Conservation (phyloP, 78 protist species). For the Isochrysis galbana region DNA sequence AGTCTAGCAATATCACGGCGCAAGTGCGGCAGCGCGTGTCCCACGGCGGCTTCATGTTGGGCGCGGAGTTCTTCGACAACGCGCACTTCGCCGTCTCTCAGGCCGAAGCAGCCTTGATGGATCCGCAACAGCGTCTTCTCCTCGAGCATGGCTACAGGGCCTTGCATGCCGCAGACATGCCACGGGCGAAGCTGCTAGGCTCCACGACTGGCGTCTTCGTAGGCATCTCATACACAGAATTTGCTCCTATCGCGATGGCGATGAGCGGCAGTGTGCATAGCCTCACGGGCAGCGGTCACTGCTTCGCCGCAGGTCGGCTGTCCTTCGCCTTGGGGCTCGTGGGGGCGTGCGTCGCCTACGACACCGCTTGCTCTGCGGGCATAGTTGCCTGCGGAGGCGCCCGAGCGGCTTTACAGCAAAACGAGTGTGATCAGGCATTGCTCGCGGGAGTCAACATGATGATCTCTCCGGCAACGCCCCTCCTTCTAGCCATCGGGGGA, state of each 20-base stretch:
- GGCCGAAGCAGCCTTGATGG: slow-evolving; percentile 15
- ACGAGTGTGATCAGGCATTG: neutral
- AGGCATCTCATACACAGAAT: neutral
- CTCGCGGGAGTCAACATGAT: neutral
- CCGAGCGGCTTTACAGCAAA: neutral
- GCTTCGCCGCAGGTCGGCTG: slow-evolving; percentile 47
- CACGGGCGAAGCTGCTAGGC: neutral
- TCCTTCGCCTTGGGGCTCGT: slow-evolving; percentile 68
- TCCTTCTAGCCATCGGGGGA: slow-evolving; percentile 35
- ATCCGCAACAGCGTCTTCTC: slow-evolving; percentile 36
- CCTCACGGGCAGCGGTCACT: neutral
- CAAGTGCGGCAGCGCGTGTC: neutral
- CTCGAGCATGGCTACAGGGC: neutral
- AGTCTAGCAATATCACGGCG: neutral
- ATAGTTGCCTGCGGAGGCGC: slow-evolving; percentile 75
- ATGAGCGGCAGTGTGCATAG: neutral
- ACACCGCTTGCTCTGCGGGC: slow-evolving; percentile 89
- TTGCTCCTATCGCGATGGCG: neutral
- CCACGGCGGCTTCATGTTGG: neutral
- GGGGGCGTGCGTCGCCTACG: slow-evolving; percentile 80
- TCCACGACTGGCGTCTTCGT: neutral
- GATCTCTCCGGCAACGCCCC: neutral
- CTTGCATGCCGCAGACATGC: neutral
- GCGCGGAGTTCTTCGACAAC: slow-evolving; percentile 29
- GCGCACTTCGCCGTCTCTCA: neutral